Base-by-base conservation (phyloP, 352 stramenopile genomes). In the Pythium sp. region DNA sequence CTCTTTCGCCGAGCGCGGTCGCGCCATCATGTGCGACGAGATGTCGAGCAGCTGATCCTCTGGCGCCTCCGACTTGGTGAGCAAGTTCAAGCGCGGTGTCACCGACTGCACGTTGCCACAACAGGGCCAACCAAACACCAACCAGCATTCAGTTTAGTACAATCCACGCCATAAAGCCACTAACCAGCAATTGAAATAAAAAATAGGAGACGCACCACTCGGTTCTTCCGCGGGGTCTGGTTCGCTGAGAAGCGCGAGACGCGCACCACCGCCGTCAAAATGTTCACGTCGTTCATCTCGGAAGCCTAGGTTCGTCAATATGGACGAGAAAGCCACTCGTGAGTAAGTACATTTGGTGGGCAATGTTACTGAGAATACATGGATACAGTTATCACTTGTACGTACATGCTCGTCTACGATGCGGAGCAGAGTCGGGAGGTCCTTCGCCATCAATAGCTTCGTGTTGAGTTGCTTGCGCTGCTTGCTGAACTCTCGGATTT, bases 381-480 rank as follows among this genome's bases (percentile, higher is more conserved):
- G 24, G 24, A 26, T 26, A 26, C 24, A 26, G 24, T 1, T 26
- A 26, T 26, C 24, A 26, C 24, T 26, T 22, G 7, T 8, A 72
- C 80, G 60, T 67, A 92, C 84, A 28, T 86, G 84, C 20, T 89
- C 77, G 61, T 89, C 82, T 18, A 93, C 84, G 38, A 91, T 64
- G 3, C 75, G 71, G 18, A 93, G 67, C 11, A 93, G 57, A 30
- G 82, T 72, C n/a, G 81, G 72, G 36, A 90, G 71, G 49, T 91
- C 76, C 49, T 85, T 84, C 2, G 81, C 80, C 66, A 91, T 82
- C 26, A 93, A 68, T 46, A 93, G 24, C 68, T 80, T 82, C 20
- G 74, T 82, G 69, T 91, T 91, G 24, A 93, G 77, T 55, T 86
- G 63, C 46, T 77, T 88, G 56, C 71, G 80, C 38, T 74, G 72